Base-by-base conservation (phyloP, 192 early-diverging fungal species). In the Piromyces sp. region DNA sequence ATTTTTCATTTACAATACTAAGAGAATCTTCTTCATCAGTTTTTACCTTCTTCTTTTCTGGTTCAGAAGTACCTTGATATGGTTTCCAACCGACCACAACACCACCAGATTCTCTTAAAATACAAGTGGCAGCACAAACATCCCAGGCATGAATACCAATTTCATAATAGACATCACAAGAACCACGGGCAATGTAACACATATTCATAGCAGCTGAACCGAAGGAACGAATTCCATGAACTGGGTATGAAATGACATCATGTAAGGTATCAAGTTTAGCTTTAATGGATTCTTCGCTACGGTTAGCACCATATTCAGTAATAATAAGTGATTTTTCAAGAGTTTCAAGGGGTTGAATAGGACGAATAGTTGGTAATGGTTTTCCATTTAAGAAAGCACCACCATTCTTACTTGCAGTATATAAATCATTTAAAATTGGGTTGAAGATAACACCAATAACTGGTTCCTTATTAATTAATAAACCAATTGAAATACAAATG, bases 151-250 rank as follows among this genome's bases (percentile, higher is more conserved):
- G 87, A 15, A 84, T 30, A 40, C 96, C 97, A 68, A 92, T 88
- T 85, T 99, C 97, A 94, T 95, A 99, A 86, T 96, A 98, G 13
- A 94, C 84, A 83, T 99, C 96, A 13, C 92, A 86, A 19, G 90
- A 87, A 30, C 96, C 96, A 78, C 94, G 91, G 15, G 96, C 95
- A 31, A 96, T 91, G 36, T 90, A 86, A 80, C 93, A 92, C 87
- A 96, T 87, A 80, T 93, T 92, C 30, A 95, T 83, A 0, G 94
- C 93, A 5, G 94, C 96, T 30, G 92, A 91, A 1, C 96, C 97
- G 0, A 92, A 83, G 30, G 91, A 86, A 12, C 97, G 90, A 29
- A 96, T 87, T 36, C 95, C 94, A 68, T 94, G 93, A 6, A 91
- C 87, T 28, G 87, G 86, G 19, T 87, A 85, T 13, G 88, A 84